phyloP scores from a whole-genome alignment of 495 filamentous ascomycete genomes.

The Platismatia glauca region DNA sequence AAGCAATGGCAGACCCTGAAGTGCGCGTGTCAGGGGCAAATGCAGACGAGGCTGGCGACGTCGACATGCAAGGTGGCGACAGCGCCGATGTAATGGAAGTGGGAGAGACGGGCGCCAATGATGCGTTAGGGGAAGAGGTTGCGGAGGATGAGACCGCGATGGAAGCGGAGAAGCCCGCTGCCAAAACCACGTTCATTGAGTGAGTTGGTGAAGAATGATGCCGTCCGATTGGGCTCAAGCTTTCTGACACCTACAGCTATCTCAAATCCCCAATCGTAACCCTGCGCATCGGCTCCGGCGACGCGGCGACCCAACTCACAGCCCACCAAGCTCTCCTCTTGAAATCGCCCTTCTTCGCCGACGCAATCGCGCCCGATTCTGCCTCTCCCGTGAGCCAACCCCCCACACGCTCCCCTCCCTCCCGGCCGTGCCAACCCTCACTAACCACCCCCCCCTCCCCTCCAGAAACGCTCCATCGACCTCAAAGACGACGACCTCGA shows the following conservation, averaged over 20 bases:
- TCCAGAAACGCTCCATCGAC: constrained; percentile 49
- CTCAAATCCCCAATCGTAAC: constrained; percentile 74
- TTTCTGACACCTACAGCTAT: constrained; percentile 28
- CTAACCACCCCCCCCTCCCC: not conserved
- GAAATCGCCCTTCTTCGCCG: constrained; percentile 65
- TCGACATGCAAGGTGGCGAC: constrained; percentile 24
- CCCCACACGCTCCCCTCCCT: not conserved
- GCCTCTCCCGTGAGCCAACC: not conserved
- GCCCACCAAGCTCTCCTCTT: constrained; percentile 73
- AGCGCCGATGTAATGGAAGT: constrained; percentile 17
- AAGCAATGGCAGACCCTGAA: constrained; percentile 23
- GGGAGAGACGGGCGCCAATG: constrained; percentile 17
- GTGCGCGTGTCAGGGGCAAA: constrained; percentile 15
- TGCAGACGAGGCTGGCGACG: constrained; percentile 15
- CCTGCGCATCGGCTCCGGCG: constrained; percentile 58
- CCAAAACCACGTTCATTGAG: constrained; percentile 22
- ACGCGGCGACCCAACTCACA: constrained; percentile 51
- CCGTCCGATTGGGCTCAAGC: not conserved
- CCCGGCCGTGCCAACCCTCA: not conserved
- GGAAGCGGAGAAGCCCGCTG: constrained; percentile 3
- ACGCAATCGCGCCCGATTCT: constrained; percentile 36
- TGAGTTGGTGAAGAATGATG: not conserved
- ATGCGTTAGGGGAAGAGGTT: constrained; percentile 16
- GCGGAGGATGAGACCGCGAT: constrained; percentile 13
- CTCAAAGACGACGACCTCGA: constrained; percentile 65